Evolutionary conservation across 768 basidiomycete species (phyloP).

Genomic region (Serendipita sp.): DNA sequence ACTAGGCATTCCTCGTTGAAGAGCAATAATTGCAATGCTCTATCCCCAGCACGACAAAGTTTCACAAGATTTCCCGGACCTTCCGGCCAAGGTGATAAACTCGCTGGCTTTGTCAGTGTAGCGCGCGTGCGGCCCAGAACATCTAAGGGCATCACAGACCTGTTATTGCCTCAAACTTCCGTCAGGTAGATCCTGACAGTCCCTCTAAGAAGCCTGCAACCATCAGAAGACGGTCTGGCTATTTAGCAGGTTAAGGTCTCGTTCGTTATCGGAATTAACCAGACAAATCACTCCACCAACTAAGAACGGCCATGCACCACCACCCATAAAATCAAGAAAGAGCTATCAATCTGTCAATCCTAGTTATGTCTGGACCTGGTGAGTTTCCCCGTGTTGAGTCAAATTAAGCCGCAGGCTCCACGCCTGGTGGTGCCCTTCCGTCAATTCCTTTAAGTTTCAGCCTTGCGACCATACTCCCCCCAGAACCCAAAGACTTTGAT

Average conservation of each 20-base stretch:
- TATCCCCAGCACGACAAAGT: slow-evolving; percentile 71
- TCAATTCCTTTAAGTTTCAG: slow-evolving; percentile 77
- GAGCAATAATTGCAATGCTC: slow-evolving; percentile 86
- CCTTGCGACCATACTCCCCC: slow-evolving; percentile 60
- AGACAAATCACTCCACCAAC: slow-evolving; percentile 91
- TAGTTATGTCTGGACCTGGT: slow-evolving; percentile 66
- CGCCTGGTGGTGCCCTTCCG: slow-evolving; percentile 67
- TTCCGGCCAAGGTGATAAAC: slow-evolving; percentile 62
- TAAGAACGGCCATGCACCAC: slow-evolving; percentile 84
- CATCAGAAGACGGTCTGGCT: slow-evolving; percentile 62
- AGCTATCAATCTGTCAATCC: slow-evolving; percentile 71
- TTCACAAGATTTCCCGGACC: slow-evolving; percentile 66
- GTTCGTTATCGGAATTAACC: slow-evolving; percentile 92
- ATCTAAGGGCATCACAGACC: slow-evolving; percentile 86
- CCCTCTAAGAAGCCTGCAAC: slow-evolving; percentile 72
- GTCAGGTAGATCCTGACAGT: slow-evolving; percentile 65
- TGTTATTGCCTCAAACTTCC: slow-evolving; percentile 85
- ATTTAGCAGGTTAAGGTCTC: slow-evolving; percentile 91
- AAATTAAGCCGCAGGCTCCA: slow-evolving; percentile 75
- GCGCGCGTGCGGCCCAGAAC: slow-evolving; percentile 76
- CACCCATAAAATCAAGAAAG: slow-evolving; percentile 75
- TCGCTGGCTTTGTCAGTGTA: slow-evolving; percentile 84
- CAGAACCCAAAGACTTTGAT: slow-evolving; percentile 82
- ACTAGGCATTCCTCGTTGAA: slow-evolving; percentile 85
- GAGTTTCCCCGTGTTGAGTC: slow-evolving; percentile 71